Evolutionary conservation across 2,329 filamentous ascomycete species (phyloP).

Genomic region (Colletotrichum shisoi): DNA sequence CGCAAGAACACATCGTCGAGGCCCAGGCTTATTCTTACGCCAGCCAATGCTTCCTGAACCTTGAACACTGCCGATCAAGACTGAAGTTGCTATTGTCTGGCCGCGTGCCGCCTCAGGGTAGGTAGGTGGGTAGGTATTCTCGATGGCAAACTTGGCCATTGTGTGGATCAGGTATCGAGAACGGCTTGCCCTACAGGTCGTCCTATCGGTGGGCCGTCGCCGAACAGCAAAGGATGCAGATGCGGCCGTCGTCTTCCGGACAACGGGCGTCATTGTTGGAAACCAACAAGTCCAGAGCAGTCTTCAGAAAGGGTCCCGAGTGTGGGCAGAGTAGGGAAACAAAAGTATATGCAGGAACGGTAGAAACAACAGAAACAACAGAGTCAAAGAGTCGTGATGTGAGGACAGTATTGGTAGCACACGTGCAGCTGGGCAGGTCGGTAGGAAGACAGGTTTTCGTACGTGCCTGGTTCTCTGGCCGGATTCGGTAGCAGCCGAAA

Average conservation of each 20-base stretch:
- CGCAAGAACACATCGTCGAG: not conserved
- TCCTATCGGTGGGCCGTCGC: not conserved
- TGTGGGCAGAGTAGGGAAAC: not conserved
- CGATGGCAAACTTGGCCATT: not conserved
- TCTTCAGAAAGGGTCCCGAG: not conserved
- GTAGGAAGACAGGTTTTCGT: not conserved
- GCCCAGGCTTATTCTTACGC: not conserved
- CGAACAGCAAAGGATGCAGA: too few species aligned
- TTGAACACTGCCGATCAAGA: not conserved
- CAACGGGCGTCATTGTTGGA: slow-evolving; percentile 6
- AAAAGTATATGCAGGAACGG: slow-evolving; percentile 12
- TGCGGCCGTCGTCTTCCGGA: not conserved
- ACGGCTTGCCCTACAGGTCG: not conserved
- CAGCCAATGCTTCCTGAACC: not conserved
- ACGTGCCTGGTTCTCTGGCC: slow-evolving; percentile 13
- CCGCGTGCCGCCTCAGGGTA: not conserved
- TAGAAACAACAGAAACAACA: slow-evolving; percentile 1
- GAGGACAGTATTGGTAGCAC: not conserved
- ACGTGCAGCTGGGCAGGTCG: not conserved
- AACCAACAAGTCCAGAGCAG: not conserved
- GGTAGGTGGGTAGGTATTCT: not conserved
- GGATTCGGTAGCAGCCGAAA: slow-evolving; percentile 36
- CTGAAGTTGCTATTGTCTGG: not conserved
- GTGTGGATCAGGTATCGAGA: not conserved
- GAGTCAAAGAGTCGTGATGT: slow-evolving; percentile 13